phyloP scores from a whole-genome alignment of 176 grass and related monocot species.

The Rhipidocladum racemiflorum region DNA sequence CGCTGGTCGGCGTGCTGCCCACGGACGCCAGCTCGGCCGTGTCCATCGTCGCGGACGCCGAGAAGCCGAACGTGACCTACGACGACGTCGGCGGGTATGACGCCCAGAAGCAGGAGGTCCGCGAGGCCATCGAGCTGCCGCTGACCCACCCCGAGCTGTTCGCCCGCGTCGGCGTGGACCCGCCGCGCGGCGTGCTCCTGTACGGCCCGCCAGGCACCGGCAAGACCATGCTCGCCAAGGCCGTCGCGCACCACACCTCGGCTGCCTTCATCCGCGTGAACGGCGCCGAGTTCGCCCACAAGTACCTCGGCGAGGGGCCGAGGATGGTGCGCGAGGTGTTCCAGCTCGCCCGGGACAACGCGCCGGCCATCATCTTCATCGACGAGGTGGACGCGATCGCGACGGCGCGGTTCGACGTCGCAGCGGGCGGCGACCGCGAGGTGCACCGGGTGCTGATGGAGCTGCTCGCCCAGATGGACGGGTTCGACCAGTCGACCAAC shows the following conservation, averaged over 20 bases:
- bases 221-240: conserved; percentile 46
- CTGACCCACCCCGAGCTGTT: conserved; percentile 46
- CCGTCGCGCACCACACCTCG: conserved; percentile 42
- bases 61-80: conserved; percentile 39
- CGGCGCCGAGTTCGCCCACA: conserved; percentile 9
- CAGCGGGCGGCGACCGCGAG: conserved; percentile 11
- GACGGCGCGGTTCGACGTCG: background rate
- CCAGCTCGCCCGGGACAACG: conserved; percentile 30
- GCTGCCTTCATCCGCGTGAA: conserved; percentile 40
- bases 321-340: conserved; percentile 44
- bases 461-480: conserved; percentile 48
- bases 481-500: conserved; percentile 33
- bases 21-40: background rate
- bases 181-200: conserved; percentile 46
- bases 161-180: conserved; percentile 25
- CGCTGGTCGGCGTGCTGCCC: background rate
- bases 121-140: conserved; percentile 46
- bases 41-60: background rate
- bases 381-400: conserved; percentile 51
- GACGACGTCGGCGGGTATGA: conserved; percentile 41
- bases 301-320: conserved; percentile 3
- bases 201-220: conserved; percentile 29
- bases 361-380: conserved; percentile 40
- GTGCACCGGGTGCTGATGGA: conserved; percentile 38
- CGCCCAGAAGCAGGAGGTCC: conserved; percentile 41